Evolutionary conservation across 805 yeast species (phyloP), one percentile per base, ranked within the genome.

Genomic region (Zygosaccharomyces bailii): DNA sequence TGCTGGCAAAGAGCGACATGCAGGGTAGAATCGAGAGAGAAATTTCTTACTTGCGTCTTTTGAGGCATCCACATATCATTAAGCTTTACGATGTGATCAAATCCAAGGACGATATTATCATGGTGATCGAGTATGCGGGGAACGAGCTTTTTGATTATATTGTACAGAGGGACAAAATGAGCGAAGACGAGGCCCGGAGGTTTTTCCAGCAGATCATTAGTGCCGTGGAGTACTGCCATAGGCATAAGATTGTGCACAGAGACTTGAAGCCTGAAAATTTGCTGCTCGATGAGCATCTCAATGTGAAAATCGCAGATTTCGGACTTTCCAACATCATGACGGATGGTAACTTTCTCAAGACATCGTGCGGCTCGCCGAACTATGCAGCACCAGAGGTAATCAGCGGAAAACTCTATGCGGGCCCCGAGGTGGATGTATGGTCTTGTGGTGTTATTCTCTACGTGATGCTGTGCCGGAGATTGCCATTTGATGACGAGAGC

Each of bases 361-460:
- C 98, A 2, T 81, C 90, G 55, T 91, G 98, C 70, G 98, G 98
- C 4, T 84, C 95, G 5, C 98, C 98, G 44, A 91, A 91, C 62
- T 90, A 90, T 65, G 97, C 98, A 4, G 97, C 98, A 0, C 98
- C 98, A 1, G 98, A 90, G 67, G 97, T 90, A 21, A 90, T 90
- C 46, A 80, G 90, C 49, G 97, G 97, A 27, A 88, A 91, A 63
- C 73, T 91, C 43, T 91, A 90, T 57, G 98, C 97, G 2, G 98
- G 98, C 7, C 97, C 98, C 2, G 97, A 91, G 67, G 97, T 91
- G 38, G 98, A 90, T 65, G 96, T 90, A 44, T 90, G 98, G 98
- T 85, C 95, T 0, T 86, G 96, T 60, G 98, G 98, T 57, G 97
- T 91, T 31, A 89, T 91, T 38, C 71, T 90, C 43, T 91, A 90